A percentile compares a stretch with the other conserved stretches of the same genome.
These are phyloP conservation scores for Lablab purpureus DNA, from an alignment of 306 rosid species.

Conservation along the genomic window DNA sequence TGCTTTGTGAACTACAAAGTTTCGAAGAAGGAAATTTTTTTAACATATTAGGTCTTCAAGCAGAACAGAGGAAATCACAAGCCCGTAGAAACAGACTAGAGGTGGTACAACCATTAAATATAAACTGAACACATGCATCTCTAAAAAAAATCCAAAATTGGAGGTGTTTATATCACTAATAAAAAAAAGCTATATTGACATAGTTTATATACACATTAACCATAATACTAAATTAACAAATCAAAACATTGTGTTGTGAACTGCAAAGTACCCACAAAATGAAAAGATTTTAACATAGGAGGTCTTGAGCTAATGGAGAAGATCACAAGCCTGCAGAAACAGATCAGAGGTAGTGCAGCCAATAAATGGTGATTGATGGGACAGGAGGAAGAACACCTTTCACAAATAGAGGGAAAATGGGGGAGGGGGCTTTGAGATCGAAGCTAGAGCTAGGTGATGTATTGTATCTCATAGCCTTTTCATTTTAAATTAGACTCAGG, in stretches of 20 bases:
- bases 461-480: neutral
- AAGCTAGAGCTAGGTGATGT: neutral
- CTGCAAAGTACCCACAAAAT: neutral
- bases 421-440: neutral
- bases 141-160: neutral
- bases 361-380: neutral
- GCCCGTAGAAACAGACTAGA: neutral
- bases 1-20: neutral
- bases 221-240: neutral
- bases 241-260: neutral
- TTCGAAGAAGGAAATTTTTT: neutral
- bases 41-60: neutral
- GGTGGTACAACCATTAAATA: neutral
- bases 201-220: too few relatives aligned
- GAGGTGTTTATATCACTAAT: neutral
- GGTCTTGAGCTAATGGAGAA: neutral
- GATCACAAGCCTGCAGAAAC: neutral
- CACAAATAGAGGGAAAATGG: neutral
- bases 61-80: constrained; percentile 1
- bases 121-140: neutral
- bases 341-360: neutral
- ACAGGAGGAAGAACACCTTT: neutral
- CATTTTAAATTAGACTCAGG: neutral
- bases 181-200: neutral
- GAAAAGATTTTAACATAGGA: neutral